phyloP scores from a whole-genome alignment of 2,329 filamentous ascomycete genomes.

The Trichophyton rubrum region DNA sequence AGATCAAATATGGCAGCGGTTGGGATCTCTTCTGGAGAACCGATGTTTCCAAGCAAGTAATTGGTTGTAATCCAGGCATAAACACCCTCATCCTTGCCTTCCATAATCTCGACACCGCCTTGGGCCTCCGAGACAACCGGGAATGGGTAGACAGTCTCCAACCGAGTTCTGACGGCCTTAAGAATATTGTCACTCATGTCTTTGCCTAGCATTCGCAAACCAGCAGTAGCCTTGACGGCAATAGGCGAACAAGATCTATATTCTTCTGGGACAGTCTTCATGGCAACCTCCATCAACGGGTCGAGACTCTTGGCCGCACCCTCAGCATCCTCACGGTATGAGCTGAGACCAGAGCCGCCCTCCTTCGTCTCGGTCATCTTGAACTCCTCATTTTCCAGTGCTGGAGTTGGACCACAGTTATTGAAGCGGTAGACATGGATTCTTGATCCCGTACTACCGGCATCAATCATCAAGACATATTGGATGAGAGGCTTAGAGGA shows the following conservation, averaged over 20 bases:
- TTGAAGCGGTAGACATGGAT: constrained; percentile 99
- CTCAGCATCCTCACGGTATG: constrained; percentile 73
- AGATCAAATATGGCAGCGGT: constrained; percentile 95
- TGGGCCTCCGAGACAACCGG: constrained; percentile 77
- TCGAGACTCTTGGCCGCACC: constrained; percentile 85
- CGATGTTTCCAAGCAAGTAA: constrained; percentile 96
- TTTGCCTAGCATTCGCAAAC: constrained; percentile 70
- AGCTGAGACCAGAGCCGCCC: constrained; percentile 68
- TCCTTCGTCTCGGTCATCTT: constrained; percentile 81
- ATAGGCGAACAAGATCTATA: constrained; percentile 86
- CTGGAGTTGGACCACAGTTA: constrained; percentile 91
- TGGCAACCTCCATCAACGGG: constrained; percentile 70
- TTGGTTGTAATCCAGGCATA: constrained; percentile 99
- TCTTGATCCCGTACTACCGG: constrained; percentile 90
- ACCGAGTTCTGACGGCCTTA: constrained; percentile 64
- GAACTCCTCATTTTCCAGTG: constrained; percentile 85
- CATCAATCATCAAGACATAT: constrained; percentile 98
- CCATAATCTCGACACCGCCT: constrained; percentile 90
- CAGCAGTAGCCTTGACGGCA: constrained; percentile 96
- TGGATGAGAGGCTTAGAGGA: constrained; percentile 88
- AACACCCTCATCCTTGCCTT: constrained; percentile 90
- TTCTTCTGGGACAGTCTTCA: constrained; percentile 72
- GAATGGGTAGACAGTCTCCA: constrained; percentile 88
- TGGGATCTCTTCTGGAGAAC: constrained; percentile 73
- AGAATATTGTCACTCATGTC: constrained; percentile 76